A percentile compares a stretch with the other conserved stretches of the same genome.
phyloP scores from a whole-genome alignment of 1,284 basidiomycete genomes.

The Sporisorium reilianum region DNA sequence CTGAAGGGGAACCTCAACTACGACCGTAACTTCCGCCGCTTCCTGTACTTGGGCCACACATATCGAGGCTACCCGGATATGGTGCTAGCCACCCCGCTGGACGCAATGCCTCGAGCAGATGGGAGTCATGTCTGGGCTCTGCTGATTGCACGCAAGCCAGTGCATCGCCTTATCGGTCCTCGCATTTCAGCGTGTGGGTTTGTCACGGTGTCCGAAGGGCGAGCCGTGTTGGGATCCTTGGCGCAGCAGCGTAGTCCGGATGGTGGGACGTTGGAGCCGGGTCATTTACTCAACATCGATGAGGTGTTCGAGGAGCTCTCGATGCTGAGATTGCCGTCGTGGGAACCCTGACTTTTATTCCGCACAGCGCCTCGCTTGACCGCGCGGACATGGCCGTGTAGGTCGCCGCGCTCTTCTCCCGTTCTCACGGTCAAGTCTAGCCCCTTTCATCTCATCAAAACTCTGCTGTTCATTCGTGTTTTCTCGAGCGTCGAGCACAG shows the following conservation, averaged over 20 bases:
- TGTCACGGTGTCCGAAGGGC: conserved; percentile 1
- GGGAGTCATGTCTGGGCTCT: neutral
- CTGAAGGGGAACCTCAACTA: neutral
- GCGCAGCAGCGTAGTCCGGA: too few species aligned
- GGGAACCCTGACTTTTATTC: neutral
- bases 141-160: neutral
- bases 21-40: conserved; percentile 1
- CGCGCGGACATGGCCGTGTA: too few species aligned
- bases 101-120: neutral
- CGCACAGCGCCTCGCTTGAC: neutral
- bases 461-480: too few species aligned
- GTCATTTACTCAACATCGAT: conserved; percentile 10
- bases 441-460: too few species aligned
- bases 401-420: too few species aligned
- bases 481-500: too few species aligned
- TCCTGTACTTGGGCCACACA: conserved; percentile 3
- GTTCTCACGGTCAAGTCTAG: too few species aligned
- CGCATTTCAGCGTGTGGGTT: neutral
- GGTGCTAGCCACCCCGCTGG: conserved; percentile 5
- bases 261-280: neutral
- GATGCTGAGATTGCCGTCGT: neutral
- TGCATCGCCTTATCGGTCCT: neutral
- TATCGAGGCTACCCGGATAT: neutral
- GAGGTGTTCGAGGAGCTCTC: conserved; percentile 9
- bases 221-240: neutral